A percentile compares a stretch with the other conserved stretches of the same genome.
Evolutionary conservation across 257 asterid species (phyloP).

Genomic region (Nicotiana undulata): DNA sequence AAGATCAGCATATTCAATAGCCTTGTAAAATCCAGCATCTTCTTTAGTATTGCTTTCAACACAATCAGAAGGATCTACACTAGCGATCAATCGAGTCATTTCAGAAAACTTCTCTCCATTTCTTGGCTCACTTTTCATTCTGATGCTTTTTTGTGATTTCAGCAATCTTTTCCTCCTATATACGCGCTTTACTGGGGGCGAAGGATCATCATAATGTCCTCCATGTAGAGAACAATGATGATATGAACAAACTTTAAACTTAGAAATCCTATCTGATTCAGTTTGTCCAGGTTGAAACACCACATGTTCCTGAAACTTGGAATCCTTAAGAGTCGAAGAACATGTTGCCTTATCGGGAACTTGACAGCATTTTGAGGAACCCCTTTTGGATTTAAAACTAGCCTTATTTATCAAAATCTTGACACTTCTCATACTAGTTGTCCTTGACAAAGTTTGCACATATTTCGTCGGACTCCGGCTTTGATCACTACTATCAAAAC

Average conservation of each 20-base stretch:
- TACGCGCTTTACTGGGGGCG: constrained; percentile 33
- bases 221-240: constrained; percentile 91
- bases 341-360: constrained; percentile 53
- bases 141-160: constrained; percentile 33
- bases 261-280: constrained; percentile 35
- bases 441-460: constrained; percentile 21
- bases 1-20: constrained; percentile 13
- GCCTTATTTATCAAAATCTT: constrained; percentile 12
- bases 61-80: constrained; percentile 17
- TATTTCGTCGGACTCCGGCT: constrained; percentile 11
- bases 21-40: neutral
- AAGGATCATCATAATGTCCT: constrained; percentile 45
- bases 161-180: constrained; percentile 30
- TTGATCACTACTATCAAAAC: constrained; percentile 28
- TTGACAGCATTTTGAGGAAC: constrained; percentile 16
- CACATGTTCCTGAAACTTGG: constrained; percentile 42
- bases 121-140: constrained; percentile 19
- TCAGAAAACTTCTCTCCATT: constrained; percentile 11
- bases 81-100: constrained; percentile 14
- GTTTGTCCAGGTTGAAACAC: constrained; percentile 27
- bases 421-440: constrained; percentile 17
- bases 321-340: constrained; percentile 65
- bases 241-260: constrained; percentile 57
- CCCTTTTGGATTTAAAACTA: constrained; percentile 55
- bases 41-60: constrained; percentile 16